Evolutionary conservation across 768 basidiomycete species (phyloP), one percentile per base, ranked within the genome.

Genomic region (Mycena maculata): DNA sequence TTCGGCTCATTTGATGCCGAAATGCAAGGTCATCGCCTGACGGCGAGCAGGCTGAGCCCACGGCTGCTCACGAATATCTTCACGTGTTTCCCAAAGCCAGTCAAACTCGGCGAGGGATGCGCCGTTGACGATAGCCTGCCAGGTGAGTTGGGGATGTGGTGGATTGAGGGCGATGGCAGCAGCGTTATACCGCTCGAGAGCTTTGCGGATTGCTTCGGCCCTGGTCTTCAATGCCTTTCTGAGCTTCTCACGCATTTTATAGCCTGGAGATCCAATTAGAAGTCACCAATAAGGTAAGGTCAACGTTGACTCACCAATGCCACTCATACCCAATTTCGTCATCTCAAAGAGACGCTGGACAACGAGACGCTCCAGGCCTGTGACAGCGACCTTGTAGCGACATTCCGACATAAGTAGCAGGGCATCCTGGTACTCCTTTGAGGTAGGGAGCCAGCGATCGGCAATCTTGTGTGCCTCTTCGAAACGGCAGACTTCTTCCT

Each of bases 91-190:
- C 5, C 75, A 74, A 4, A 83, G 72, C 3, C 81, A 67, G 38
- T 73, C 71, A 54, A 83, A 83, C 22, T 83, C 76, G 1, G 73
- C 73, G 1, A 79, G 68, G 18, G 72, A 71, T 3, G 28, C 53
- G 28, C 65, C 73, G 9, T 76, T 1, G 28, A 62, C 41, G 2
- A 62, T 39, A 9, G 25, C 12, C 2, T 28, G 27, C 50, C 50
- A 62, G 1, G n/a, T 30, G 9, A 62, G 41, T 27, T 22, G 60
- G 1, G 41, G 27, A 2, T 50, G 60, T 2, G 60, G 60, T 18
- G 60, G 50, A 11, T 42, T 44, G 13, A 62, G 41, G 1, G 16
- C 4, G 30, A 27, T 28, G 2, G 60, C 49, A 12, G 60, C 60
- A 1, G 9, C 22, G 20, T 62, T 53, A 30, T 45, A 53, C 16